Evolutionary conservation across 257 asterid genomes (phyloP).

Genomic region (Catharanthus roseus): DNA sequence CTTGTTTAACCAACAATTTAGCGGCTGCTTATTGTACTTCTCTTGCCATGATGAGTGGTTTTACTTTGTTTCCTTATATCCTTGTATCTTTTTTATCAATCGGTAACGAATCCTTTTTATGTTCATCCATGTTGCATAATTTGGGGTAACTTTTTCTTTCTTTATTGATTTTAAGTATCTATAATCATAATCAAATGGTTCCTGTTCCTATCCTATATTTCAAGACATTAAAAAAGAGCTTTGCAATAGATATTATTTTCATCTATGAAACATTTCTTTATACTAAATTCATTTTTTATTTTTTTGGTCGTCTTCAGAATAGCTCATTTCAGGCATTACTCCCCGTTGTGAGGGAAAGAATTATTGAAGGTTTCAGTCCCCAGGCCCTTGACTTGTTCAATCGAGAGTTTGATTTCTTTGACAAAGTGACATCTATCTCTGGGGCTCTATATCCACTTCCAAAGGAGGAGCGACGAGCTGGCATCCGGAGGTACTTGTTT

Average conservation of each 20-base stretch:
- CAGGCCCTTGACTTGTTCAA: constrained; percentile 69
- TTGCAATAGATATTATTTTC: not conserved
- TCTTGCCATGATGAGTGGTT: not conserved
- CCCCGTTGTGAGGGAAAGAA: constrained; percentile 79
- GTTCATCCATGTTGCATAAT: not conserved
- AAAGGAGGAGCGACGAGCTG: constrained; percentile 94
- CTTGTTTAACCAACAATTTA: not conserved
- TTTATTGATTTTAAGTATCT: not conserved
- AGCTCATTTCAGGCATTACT: constrained; percentile 63
- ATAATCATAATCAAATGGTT: not conserved
- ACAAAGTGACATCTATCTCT: constrained; percentile 95
- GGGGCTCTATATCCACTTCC: constrained; percentile 92
- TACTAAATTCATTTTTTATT: constrained; percentile 9
- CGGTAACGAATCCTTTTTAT: not conserved
- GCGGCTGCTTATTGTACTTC: not conserved
- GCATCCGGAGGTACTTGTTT: constrained; percentile 71
- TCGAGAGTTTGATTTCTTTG: constrained; percentile 96
- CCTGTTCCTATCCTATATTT: not conserved
- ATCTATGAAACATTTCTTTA: constrained; percentile 1
- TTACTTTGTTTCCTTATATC: constrained; percentile 1
- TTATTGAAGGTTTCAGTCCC: constrained; percentile 72
- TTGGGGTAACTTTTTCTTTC: not conserved
- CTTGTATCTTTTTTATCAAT: not conserved
- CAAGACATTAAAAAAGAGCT: not conserved
- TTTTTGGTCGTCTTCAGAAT: constrained; percentile 45